These are phyloP conservation scores for Fusarium austroafricanum DNA, from an alignment of 2,329 filamentous ascomycete species.

Conservation along the genomic window DNA sequence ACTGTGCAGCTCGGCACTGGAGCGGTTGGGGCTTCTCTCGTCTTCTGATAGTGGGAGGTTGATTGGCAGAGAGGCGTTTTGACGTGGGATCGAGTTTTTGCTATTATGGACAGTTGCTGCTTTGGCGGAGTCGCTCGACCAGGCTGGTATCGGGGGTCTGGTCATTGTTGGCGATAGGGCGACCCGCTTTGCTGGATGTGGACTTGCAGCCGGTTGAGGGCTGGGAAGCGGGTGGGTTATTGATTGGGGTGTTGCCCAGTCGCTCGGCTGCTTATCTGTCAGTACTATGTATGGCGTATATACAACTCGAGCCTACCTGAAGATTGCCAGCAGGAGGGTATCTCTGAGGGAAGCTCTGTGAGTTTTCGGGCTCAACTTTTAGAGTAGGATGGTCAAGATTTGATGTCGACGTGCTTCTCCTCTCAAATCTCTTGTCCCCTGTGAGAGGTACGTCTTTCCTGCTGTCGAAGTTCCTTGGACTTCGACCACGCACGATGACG, in stretches of 20 bases:
- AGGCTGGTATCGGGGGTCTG: conserved; percentile 66
- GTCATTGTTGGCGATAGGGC: conserved; percentile 64
- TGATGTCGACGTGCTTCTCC: conserved; percentile 56
- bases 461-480: conserved; percentile 93
- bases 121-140: conserved; percentile 53
- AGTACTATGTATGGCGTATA: conserved; percentile 11
- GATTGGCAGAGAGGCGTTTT: conserved; percentile 55
- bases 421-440: conserved; percentile 61
- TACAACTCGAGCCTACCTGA: conserved; percentile 47
- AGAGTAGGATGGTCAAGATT: conserved; percentile 46
- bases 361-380: conserved; percentile 51
- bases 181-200: conserved; percentile 64
- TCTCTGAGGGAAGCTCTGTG: conserved; percentile 46
- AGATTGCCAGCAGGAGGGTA: conserved; percentile 51
- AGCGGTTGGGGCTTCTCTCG: conserved; percentile 67
- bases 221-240: conserved; percentile 49
- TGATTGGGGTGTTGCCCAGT: conserved; percentile 60
- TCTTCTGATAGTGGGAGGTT: conserved; percentile 70
- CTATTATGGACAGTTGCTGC: conserved; percentile 30
- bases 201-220: conserved; percentile 49
- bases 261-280: conserved; percentile 51
- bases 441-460: conserved; percentile 85
- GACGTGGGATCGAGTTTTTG: conserved; percentile 42
- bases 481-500: conserved; percentile 94
- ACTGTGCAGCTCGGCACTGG: conserved; percentile 63